phyloP scores from a whole-genome alignment of 306 rosid species.

The Herpetospermum pedunculosum region DNA sequence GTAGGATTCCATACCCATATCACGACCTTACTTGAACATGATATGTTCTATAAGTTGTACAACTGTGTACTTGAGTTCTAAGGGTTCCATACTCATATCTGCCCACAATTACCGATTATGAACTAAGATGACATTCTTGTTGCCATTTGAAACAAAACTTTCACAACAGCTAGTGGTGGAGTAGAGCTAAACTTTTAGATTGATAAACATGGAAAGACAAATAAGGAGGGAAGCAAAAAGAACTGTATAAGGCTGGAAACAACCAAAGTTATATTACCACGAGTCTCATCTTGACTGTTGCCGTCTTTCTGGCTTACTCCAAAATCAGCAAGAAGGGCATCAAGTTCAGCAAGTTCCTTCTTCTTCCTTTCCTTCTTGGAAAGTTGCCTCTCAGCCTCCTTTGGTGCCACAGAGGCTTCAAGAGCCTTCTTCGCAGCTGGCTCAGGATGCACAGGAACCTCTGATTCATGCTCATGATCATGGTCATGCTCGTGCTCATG shows the following conservation, averaged over 20 bases:
- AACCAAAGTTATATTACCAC: conserved; percentile 34
- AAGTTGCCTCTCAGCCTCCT: conserved; percentile 79
- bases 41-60: too few relatives aligned
- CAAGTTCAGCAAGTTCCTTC: conserved; percentile 94
- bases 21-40: too few relatives aligned
- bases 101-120: neutral
- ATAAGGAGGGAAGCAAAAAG: neutral
- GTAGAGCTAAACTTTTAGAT: neutral
- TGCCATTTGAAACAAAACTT: neutral
- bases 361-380: conserved; percentile 87
- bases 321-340: conserved; percentile 88
- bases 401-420: conserved; percentile 43
- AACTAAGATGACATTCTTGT: neutral
- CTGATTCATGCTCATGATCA: conserved; percentile 45
- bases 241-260: neutral
- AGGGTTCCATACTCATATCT: neutral
- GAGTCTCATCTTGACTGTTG: conserved; percentile 52
- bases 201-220: neutral
- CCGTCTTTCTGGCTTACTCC: conserved; percentile 52
- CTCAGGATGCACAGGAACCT: conserved; percentile 34
- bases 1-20: too few relatives aligned
- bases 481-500: conserved; percentile 83
- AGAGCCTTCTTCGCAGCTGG: conserved; percentile 36
- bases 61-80: too few relatives aligned
- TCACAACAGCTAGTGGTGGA: neutral